These are phyloP conservation scores for Solanum hybrid DNA, from an alignment of 305 asterid species.

Conservation along the genomic window DNA sequence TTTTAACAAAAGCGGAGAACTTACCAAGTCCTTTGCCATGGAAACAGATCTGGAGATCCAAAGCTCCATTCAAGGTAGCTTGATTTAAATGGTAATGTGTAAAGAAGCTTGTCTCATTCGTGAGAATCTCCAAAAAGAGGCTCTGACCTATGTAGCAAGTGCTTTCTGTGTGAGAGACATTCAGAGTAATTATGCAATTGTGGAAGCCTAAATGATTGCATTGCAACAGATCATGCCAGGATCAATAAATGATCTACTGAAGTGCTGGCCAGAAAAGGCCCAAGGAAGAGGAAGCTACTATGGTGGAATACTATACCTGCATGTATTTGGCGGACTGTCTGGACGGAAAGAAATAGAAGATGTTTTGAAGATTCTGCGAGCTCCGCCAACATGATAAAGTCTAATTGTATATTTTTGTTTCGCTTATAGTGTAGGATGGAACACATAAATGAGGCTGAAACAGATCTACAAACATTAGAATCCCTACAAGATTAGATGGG, in stretches of 20 bases:
- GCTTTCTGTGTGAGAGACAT: not conserved
- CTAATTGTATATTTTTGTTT: not conserved
- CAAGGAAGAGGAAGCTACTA: not conserved
- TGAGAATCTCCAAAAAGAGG: not conserved
- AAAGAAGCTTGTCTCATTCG: not conserved
- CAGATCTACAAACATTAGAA: not conserved
- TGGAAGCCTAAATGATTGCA: not conserved
- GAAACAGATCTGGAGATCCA: not conserved
- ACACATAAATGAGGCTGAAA: not conserved
- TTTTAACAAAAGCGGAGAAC: not conserved
- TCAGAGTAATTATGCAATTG: not conserved
- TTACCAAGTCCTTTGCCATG: not conserved
- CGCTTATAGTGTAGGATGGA: not conserved
- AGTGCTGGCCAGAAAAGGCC: not conserved
- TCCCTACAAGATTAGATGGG: not conserved
- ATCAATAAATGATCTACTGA: not conserved
- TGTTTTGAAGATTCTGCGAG: not conserved
- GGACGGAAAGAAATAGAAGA: not conserved
- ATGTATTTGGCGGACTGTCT: not conserved
- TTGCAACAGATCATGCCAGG: not conserved
- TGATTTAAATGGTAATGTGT: not conserved
- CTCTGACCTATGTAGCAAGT: not conserved
- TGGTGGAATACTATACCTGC: not conserved
- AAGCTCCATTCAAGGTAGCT: not conserved
- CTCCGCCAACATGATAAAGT: not conserved